Conservation (phyloP, 345 rosid genomes). For the Luvunga scandens region DNA sequence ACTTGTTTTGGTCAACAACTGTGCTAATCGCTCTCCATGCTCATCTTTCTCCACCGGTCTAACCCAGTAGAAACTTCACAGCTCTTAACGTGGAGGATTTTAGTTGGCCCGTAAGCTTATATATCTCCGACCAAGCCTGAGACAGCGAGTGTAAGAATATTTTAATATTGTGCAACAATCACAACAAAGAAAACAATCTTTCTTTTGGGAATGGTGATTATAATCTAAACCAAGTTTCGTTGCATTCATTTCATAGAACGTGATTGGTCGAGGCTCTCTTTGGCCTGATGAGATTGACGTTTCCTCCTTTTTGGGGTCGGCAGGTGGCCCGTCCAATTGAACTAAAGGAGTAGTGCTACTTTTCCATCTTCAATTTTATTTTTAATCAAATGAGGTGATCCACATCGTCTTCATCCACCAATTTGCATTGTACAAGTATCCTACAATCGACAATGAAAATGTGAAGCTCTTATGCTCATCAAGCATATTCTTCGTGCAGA, state of each 20-base stretch:
- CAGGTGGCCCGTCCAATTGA: neutral
- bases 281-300: constrained; percentile 1
- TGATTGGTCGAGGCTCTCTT: constrained; percentile 10
- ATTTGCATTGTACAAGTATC: neutral
- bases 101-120: constrained; percentile 14
- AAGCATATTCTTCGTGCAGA: no score
- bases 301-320: neutral
- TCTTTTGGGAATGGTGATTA: constrained; percentile 5
- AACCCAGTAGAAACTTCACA: neutral
- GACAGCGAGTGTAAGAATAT: constrained; percentile 7
- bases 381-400: neutral
- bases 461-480: neutral
- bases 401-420: neutral
- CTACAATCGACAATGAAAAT: neutral
- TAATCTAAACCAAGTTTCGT: neutral
- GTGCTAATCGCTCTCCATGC: constrained; percentile 1
- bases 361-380: neutral
- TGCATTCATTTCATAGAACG: constrained; percentile 18
- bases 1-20: constrained; percentile 22
- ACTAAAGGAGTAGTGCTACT: neutral
- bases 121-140: constrained; percentile 9
- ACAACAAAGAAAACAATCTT: neutral
- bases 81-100: constrained; percentile 9
- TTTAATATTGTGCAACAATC: neutral
- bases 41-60: neutral